Percentiles rank a stretch among this genome's conserved stretches.
Conservation (phyloP, 768 basidiomycete species). For the Podaxis carcinomalis region DNA sequence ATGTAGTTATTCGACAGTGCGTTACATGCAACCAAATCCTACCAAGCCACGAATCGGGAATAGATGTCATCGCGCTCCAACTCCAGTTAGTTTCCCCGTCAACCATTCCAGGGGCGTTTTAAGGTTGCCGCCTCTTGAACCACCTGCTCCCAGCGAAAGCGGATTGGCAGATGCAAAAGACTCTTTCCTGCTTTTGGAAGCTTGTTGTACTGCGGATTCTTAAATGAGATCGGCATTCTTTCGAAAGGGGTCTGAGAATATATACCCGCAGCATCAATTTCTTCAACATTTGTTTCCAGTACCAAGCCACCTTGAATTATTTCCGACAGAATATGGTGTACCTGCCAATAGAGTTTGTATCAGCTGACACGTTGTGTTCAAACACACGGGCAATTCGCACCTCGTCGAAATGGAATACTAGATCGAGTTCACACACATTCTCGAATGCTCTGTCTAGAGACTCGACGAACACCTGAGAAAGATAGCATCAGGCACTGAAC, state of each 20-base stretch:
- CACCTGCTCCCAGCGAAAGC: constrained; percentile 65
- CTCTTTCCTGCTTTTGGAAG: constrained; percentile 69
- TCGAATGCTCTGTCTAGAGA: constrained; percentile 93
- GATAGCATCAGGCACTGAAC: neutral
- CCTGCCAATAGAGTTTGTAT: constrained; percentile 40
- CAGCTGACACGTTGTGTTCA: neutral
- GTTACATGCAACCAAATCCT: neutral
- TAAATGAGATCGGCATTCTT: constrained; percentile 3
- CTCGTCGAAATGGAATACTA: constrained; percentile 99
- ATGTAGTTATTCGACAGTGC: too few relatives aligned
- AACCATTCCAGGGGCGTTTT: constrained; percentile 80
- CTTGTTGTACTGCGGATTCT: constrained; percentile 52
- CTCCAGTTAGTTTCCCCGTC: constrained; percentile 68
- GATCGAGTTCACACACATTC: constrained; percentile 96
- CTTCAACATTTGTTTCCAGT: constrained; percentile 89
- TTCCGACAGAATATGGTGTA: constrained; percentile 92
- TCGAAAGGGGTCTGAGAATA: constrained; percentile 12
- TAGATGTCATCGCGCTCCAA: constrained; percentile 31
- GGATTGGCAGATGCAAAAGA: constrained; percentile 82
- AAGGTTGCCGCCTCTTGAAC: constrained; percentile 53
- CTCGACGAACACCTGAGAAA: constrained; percentile 88
- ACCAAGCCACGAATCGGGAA: neutral
- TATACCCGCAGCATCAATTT: constrained; percentile 71
- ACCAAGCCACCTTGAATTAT: constrained; percentile 96
- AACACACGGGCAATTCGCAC: constrained; percentile 34